Evolutionary conservation across 2,329 filamentous ascomycete genomes (phyloP).

Genomic region (Penicillium sp.): DNA sequence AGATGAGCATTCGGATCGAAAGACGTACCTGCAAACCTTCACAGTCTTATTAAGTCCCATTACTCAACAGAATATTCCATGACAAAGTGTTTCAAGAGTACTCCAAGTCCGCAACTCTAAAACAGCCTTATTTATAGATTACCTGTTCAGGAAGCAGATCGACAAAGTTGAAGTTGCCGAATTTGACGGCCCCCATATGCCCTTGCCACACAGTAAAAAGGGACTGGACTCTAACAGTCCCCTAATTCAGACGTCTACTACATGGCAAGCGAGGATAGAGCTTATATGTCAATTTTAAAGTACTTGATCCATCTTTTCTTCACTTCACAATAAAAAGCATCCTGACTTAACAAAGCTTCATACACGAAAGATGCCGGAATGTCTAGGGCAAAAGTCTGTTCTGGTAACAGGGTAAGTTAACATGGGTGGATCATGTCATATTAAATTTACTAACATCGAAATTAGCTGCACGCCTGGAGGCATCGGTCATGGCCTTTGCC

Average conservation of each 20-base stretch:
- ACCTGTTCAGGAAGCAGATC: not conserved
- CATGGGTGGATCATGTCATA: not conserved
- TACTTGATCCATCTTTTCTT: not conserved
- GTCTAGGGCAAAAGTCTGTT: not conserved
- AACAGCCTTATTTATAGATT: not conserved
- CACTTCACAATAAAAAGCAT: not conserved
- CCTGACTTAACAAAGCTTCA: not conserved
- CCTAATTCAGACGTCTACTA: not conserved
- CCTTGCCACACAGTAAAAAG: not conserved
- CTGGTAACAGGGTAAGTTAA: not conserved
- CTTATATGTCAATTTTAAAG: not conserved
- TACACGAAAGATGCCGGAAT: not conserved
- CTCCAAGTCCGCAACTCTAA: not conserved
- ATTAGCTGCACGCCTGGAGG: not conserved
- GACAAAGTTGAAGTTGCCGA: not conserved
- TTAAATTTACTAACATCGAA: not conserved
- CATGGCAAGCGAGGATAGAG: not conserved
- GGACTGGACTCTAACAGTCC: not conserved
- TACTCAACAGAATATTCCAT: too few relatives aligned
- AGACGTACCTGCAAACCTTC: too few relatives aligned
- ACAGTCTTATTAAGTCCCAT: too few relatives aligned
- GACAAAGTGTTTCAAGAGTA: not conserved
- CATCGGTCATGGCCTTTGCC: not conserved
- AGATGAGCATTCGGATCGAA: too few relatives aligned
- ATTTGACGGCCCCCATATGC: not conserved